phyloP scores from a whole-genome alignment of 2,329 filamentous ascomycete genomes.

The Cucurbitaria berberidis region DNA sequence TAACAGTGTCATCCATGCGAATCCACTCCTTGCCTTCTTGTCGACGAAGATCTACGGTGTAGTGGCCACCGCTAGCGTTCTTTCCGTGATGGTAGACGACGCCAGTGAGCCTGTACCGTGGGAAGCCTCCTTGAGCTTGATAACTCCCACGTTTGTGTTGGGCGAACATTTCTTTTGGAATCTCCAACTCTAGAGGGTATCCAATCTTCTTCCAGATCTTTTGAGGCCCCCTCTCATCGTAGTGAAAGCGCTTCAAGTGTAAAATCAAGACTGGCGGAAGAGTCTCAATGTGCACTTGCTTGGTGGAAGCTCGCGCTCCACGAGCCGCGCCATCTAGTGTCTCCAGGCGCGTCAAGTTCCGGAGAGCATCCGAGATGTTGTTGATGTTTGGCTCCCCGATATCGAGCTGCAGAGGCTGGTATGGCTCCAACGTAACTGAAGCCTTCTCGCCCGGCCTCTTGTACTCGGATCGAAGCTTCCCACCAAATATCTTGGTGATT shows the following conservation, averaged over 20 bases:
- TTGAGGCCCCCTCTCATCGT: slow-evolving; percentile 85
- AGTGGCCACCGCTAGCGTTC: slow-evolving; percentile 93
- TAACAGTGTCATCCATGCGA: slow-evolving; percentile 89
- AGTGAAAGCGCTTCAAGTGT: slow-evolving; percentile 96
- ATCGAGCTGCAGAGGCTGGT: slow-evolving; percentile 92
- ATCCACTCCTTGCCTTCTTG: slow-evolving; percentile 98
- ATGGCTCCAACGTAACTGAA: slow-evolving; percentile 91
- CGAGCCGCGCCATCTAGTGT: slow-evolving; percentile 80
- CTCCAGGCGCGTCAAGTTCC: slow-evolving; percentile 81
- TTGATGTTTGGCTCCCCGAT: slow-evolving; percentile 86
- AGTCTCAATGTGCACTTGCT: slow-evolving; percentile 93
- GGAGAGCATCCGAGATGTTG: slow-evolving; percentile 91
- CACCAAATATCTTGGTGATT: slow-evolving; percentile 92
- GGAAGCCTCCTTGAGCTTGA: slow-evolving; percentile 70
- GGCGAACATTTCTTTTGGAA: slow-evolving; percentile 87
- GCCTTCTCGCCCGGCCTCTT: slow-evolving; percentile 84
- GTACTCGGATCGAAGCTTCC: slow-evolving; percentile 87
- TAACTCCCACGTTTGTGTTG: slow-evolving; percentile 72
- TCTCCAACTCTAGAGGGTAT: slow-evolving; percentile 92
- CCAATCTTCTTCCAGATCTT: slow-evolving; percentile 99
- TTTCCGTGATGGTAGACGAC: slow-evolving; percentile 98
- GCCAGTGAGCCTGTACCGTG: slow-evolving; percentile 83
- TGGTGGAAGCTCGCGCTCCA: slow-evolving; percentile 80
- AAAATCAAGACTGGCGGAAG: slow-evolving; percentile 91
- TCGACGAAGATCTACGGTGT: slow-evolving; percentile 94